Evolutionary conservation across 2,329 filamentous ascomycete genomes (phyloP).

Genomic region (Keithomyces neogunnii): DNA sequence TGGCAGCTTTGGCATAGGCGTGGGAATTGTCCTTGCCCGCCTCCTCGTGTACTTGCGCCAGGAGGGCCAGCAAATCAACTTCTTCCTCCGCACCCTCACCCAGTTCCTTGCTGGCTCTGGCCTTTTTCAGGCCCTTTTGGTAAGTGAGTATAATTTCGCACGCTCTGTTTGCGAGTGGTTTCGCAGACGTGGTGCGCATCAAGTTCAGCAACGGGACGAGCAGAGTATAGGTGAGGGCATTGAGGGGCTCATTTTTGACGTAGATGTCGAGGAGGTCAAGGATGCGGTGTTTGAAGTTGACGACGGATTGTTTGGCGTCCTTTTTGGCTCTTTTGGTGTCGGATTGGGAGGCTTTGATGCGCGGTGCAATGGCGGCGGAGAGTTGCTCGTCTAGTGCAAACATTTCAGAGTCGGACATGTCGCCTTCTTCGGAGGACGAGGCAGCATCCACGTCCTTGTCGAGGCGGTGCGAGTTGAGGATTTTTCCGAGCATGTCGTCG

Average conservation of each 20-base stretch:
- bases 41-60: constrained; percentile 62
- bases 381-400: constrained; percentile 78
- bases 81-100: constrained; percentile 24
- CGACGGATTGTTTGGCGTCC: constrained; percentile 77
- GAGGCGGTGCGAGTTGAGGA: constrained; percentile 62
- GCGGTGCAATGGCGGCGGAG: constrained; percentile 75
- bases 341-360: constrained; percentile 45
- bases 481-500: constrained; percentile 68
- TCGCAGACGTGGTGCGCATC: constrained; percentile 66
- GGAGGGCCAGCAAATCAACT: constrained; percentile 44
- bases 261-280: constrained; percentile 83
- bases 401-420: constrained; percentile 97
- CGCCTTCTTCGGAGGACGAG: constrained; percentile 55
- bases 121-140: constrained; percentile 58
- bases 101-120: constrained; percentile 15
- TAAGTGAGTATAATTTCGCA: constrained; percentile 64
- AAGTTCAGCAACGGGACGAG: constrained; percentile 70
- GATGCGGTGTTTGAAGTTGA: constrained; percentile 92
- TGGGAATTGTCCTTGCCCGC: constrained; percentile 56
- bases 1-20: constrained; percentile 66
- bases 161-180: constrained; percentile 66
- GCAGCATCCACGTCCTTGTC: constrained; percentile 51
- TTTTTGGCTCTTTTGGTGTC: constrained; percentile 78
- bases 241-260: constrained; percentile 67
- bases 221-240: constrained; percentile 57